Evolutionary conservation across 108 stramenopile species (phyloP).

Genomic region (Discostella stelligeroides): DNA sequence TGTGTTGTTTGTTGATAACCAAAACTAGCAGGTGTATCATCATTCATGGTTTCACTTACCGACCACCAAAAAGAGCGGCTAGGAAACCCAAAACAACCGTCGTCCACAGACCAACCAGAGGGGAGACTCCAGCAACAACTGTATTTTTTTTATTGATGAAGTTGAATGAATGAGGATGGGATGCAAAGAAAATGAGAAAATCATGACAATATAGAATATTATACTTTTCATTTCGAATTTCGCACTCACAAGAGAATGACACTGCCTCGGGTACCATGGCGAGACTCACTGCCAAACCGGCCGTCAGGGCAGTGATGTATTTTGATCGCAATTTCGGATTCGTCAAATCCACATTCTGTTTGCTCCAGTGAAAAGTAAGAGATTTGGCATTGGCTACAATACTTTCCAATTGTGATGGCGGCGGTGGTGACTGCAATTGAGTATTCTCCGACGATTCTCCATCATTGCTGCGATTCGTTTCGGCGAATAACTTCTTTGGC

Average conservation of each 20-base stretch:
- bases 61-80: slow-evolving; percentile 77
- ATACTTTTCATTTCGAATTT: neutral
- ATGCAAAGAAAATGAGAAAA: no score
- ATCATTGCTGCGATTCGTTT: no score
- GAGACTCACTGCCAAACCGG: slow-evolving; percentile 70
- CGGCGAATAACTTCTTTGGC: slow-evolving; percentile 5
- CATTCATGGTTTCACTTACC: neutral
- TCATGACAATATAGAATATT: no score
- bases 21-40: no score
- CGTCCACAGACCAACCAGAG: slow-evolving; percentile 85
- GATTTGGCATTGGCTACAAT: slow-evolving; percentile 53
- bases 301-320: slow-evolving; percentile 42
- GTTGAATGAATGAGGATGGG: neutral
- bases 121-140: slow-evolving; percentile 70
- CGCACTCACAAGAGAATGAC: slow-evolving; percentile 57
- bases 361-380: slow-evolving; percentile 14
- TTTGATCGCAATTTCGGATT: slow-evolving; percentile 6
- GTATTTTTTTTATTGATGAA: no score
- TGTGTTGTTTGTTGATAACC: neutral
- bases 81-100: slow-evolving; percentile 86
- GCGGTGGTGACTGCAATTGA: no score
- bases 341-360: slow-evolving; percentile 17
- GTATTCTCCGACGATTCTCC: no score
- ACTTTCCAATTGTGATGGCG: slow-evolving; percentile 45
- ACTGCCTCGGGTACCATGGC: slow-evolving; percentile 85